Evolutionary conservation across 2,329 filamentous ascomycete species (phyloP), one percentile per base, ranked within the genome.

Genomic region (Microsporum canis): DNA sequence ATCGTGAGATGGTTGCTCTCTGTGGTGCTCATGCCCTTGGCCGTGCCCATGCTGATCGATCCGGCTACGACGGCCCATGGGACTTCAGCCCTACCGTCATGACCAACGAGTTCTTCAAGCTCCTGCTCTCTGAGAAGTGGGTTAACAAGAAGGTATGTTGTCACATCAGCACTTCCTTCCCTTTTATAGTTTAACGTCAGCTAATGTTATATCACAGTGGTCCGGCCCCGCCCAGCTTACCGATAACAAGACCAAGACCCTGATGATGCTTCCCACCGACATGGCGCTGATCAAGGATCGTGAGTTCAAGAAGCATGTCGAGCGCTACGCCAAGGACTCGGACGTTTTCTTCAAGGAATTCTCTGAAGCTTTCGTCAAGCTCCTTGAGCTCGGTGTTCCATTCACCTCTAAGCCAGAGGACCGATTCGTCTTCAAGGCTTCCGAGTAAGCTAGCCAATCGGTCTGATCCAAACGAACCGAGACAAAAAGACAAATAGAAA

Each of bases 221-320:
- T 84, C 91, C 69, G 92, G 94, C 33, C 91, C 91, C 66, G 85
- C 86, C 77, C 91, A 95, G 82, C 92, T 87, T 73, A 86, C 95
- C 78, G 91, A 97, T 78, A 88, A 88, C 79, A 84, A 80, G 71
- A 89, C 87, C 70, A 91, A 95, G 83, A 82, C 82, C 47, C 79
- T 97, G 69, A 97, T 99, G 94, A 97, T 99, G 92, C 80, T 99
- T 75, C 94, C 94, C 59, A 88, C 90, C 66, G 92, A 99, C 72
- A 85, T 95, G 77, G 88, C 87, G 61, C 80, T 97, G 61, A 78
- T 95, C 71, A 84, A 91, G 78, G 92, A 97, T 78, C 92, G 92
- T 83, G 80, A 80, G 67, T 95, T 97, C 82, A 85, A 83, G 77
- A 79, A 83, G 71, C 86, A 83, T 70, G 89, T 92, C 34, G 85